Percentiles rank a stretch among this genome's conserved stretches.
phyloP scores from a whole-genome alignment of 805 yeast species.

The Teunomyces aglyptinius region DNA sequence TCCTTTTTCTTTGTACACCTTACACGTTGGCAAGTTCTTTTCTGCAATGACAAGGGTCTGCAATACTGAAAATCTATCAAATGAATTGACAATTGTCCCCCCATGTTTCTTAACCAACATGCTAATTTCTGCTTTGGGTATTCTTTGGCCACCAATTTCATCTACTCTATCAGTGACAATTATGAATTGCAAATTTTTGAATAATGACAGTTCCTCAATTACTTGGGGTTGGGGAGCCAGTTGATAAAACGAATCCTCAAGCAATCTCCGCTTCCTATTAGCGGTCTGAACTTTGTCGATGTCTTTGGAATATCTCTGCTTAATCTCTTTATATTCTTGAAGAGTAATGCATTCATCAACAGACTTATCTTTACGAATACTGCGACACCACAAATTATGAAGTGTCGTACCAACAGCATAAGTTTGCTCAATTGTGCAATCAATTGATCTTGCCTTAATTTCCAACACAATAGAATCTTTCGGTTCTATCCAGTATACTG shows the following conservation, averaged over 20 bases:
- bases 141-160: conserved; percentile 22
- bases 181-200: conserved; percentile 46
- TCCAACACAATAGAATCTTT: conserved; percentile 74
- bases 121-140: conserved; percentile 34
- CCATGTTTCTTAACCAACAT: conserved; percentile 46
- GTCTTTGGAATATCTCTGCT: conserved; percentile 23
- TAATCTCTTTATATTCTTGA: conserved; percentile 48
- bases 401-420: conserved; percentile 71
- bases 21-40: conserved; percentile 24
- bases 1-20: conserved; percentile 34
- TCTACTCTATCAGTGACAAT: conserved; percentile 51
- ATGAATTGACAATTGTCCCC: conserved; percentile 38
- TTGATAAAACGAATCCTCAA: conserved; percentile 15
- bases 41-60: conserved; percentile 25
- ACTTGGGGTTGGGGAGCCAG: conserved; percentile 8
- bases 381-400: conserved; percentile 70
- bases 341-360: conserved; percentile 55
- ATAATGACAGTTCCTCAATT: conserved; percentile 31
- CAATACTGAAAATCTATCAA: conserved; percentile 11
- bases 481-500: conserved; percentile 80
- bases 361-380: conserved; percentile 67
- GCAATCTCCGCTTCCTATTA: conserved; percentile 20
- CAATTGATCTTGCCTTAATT: conserved; percentile 76
- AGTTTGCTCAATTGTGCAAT: conserved; percentile 38
- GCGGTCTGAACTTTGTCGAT: conserved; percentile 27